phyloP scores from a whole-genome alignment of 2,329 filamentous ascomycete genomes.

The Microdochium nivale region DNA sequence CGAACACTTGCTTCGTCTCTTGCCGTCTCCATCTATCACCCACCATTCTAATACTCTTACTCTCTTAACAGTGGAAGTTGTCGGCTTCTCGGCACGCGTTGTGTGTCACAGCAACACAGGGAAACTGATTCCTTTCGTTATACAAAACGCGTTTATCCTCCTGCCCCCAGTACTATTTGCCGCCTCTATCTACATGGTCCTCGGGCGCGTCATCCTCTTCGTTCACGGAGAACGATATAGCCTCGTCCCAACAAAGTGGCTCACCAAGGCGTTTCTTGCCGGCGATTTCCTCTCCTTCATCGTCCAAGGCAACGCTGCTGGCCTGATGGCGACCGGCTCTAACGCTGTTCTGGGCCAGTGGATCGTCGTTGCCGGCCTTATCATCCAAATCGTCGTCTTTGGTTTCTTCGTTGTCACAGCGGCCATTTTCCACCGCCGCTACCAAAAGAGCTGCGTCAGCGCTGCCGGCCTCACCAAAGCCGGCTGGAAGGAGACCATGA shows the following conservation, averaged over 20 bases:
- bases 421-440: conserved; percentile 27
- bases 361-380: conserved; percentile 38
- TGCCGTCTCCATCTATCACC: neutral
- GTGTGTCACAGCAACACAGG: conserved; percentile 18
- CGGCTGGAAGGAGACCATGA: conserved; percentile 11
- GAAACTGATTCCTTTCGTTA: conserved; percentile 19
- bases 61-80: conserved; percentile 27
- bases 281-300: conserved; percentile 36
- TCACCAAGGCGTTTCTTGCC: conserved; percentile 37
- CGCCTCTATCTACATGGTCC: conserved; percentile 10
- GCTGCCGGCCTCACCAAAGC: neutral
- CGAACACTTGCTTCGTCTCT: neutral
- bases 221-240: conserved; percentile 27
- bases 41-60: conserved; percentile 9
- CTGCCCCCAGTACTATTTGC: conserved; percentile 29
- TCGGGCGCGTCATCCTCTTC: conserved; percentile 25
- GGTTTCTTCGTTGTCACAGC: conserved; percentile 36
- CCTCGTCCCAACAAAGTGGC: conserved; percentile 27
- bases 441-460: neutral
- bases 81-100: conserved; percentile 30
- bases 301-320: conserved; percentile 30
- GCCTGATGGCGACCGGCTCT: too few relatives aligned
- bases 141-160: conserved; percentile 25
- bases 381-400: conserved; percentile 42
- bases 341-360: conserved; percentile 30